phyloP scores from a whole-genome alignment of 2,329 filamentous ascomycete genomes.

The Geosmithia putterillii region DNA sequence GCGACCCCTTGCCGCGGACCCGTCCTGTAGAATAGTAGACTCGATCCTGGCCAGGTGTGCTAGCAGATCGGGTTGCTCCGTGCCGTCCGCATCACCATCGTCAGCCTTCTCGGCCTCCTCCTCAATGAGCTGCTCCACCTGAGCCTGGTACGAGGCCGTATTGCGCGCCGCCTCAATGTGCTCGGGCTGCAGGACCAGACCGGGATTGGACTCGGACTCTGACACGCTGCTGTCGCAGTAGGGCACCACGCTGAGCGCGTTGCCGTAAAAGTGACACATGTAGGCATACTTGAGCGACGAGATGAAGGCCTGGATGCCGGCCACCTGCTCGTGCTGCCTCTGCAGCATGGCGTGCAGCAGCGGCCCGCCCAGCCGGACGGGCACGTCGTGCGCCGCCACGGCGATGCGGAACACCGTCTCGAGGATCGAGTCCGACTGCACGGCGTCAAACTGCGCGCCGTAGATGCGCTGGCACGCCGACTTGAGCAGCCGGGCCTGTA shows the following conservation, averaged over 20 bases:
- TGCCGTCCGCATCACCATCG: not conserved
- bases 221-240: too few species aligned
- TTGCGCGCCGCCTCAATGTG: slow-evolving; percentile 58
- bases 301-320: slow-evolving; percentile 61
- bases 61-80: too few species aligned
- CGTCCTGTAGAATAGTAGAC: not conserved
- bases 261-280: slow-evolving; percentile 79
- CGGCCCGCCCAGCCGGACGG: slow-evolving; percentile 50
- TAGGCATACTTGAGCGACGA: slow-evolving; percentile 68
- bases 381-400: slow-evolving; percentile 43
- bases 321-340: slow-evolving; percentile 64
- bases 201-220: too few species aligned
- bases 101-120: slow-evolving; percentile 6
- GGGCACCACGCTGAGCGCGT: slow-evolving; percentile 56
- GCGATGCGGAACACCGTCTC: slow-evolving; percentile 59
- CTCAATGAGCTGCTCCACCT: slow-evolving; percentile 27
- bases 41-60: not conserved
- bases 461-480: slow-evolving; percentile 54
- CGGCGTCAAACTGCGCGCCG: slow-evolving; percentile 66
- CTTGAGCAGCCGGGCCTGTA: slow-evolving; percentile 62
- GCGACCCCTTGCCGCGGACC: slow-evolving; percentile 6
- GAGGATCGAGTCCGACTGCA: slow-evolving; percentile 57
- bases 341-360: slow-evolving; percentile 54
- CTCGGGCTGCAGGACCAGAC: slow-evolving; percentile 34
- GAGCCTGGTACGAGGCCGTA: slow-evolving; percentile 53